These are phyloP conservation scores for Verticillium albo-atrum DNA, from an alignment of 2,329 filamentous ascomycete species.

Conservation along the genomic window DNA sequence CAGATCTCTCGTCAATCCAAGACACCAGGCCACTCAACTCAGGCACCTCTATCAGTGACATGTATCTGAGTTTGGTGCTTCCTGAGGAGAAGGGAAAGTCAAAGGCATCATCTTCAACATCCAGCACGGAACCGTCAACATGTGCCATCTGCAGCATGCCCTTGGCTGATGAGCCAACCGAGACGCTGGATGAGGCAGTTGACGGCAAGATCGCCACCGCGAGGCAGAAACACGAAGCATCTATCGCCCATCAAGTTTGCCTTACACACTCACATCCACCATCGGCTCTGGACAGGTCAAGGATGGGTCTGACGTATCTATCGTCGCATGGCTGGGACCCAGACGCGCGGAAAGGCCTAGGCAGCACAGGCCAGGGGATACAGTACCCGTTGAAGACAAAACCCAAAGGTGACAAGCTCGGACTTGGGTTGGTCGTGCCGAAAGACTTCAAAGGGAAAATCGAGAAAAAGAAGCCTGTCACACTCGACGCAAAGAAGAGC, in stretches of 20 bases:
- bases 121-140: slow-evolving; percentile 1
- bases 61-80: slow-evolving; percentile 66
- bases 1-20: slow-evolving; percentile 22
- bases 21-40: slow-evolving; percentile 18
- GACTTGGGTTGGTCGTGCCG: slow-evolving; percentile 56
- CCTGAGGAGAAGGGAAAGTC: slow-evolving; percentile 23
- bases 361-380: slow-evolving; percentile 66
- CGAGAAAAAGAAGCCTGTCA: slow-evolving; percentile 37
- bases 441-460: slow-evolving; percentile 34
- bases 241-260: slow-evolving; percentile 67
- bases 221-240: slow-evolving; percentile 47
- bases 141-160: slow-evolving; percentile 33
- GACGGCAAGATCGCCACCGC: slow-evolving; percentile 10
- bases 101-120: slow-evolving; percentile 1
- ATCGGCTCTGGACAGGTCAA: slow-evolving; percentile 63
- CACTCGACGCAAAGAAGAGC: slow-evolving; percentile 66
- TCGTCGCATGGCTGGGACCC: slow-evolving; percentile 70
- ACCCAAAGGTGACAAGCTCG: slow-evolving; percentile 70
- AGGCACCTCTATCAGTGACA: slow-evolving; percentile 41
- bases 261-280: slow-evolving; percentile 67
- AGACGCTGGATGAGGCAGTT: slow-evolving; percentile 5
- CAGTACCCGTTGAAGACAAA: slow-evolving; percentile 69
- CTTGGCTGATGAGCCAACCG: slow-evolving; percentile 12
- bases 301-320: slow-evolving; percentile 66
- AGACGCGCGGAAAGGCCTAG: slow-evolving; percentile 67